phyloP scores from a whole-genome alignment of 805 yeast species.

The Candida sithepensis region DNA sequence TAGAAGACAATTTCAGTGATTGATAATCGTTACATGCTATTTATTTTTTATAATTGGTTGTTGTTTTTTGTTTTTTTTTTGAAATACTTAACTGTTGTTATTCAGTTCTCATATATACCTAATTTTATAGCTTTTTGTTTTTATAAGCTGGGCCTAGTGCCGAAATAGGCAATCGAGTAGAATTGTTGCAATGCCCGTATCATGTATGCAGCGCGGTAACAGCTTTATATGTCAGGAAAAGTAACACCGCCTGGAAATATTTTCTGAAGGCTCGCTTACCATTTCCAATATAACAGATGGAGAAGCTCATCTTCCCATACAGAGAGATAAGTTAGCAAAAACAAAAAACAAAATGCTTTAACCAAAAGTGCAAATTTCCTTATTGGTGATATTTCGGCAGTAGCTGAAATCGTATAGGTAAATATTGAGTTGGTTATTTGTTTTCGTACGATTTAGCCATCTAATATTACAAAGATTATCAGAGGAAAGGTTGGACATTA shows the following conservation, averaged over 20 bases:
- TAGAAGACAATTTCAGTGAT: conserved; percentile 19
- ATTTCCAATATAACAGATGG: not conserved
- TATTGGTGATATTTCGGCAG: not conserved
- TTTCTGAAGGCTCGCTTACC: not conserved
- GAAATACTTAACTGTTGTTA: too few relatives aligned
- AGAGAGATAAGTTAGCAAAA: not conserved
- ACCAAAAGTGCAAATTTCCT: not conserved
- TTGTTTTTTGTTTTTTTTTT: not conserved
- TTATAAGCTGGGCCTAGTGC: not conserved
- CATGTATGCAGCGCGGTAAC: too few relatives aligned
- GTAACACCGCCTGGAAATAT: not conserved
- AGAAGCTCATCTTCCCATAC: not conserved
- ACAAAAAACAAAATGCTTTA: not conserved
- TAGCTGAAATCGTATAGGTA: not conserved
- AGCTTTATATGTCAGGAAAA: too few relatives aligned
- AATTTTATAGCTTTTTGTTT: not conserved
- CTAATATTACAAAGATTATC: too few relatives aligned
- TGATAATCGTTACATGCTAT: conserved; percentile 1
- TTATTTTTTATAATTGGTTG: not conserved
- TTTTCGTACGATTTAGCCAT: too few relatives aligned
- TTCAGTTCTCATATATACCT: too few relatives aligned
- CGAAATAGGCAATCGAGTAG: not conserved
- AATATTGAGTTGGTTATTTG: too few relatives aligned
- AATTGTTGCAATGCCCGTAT: too few relatives aligned
- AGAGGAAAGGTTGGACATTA: too few relatives aligned